Base-by-base conservation (phyloP, 306 rosid species). In the Gillenia trifoliata region DNA sequence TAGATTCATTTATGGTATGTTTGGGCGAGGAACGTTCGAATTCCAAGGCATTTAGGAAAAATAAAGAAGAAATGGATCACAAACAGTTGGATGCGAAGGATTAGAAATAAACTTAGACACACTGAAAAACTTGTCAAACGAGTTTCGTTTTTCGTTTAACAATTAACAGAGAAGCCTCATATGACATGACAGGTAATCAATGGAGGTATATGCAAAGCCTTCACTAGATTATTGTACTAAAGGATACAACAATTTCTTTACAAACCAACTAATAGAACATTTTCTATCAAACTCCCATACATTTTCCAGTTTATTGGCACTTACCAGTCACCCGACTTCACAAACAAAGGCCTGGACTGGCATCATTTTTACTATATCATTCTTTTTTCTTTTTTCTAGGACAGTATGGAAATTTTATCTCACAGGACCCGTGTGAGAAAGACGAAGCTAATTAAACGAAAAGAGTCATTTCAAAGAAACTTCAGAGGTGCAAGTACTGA, bases 331-430 rank as follows among this genome's bases (percentile, higher is more conserved):
- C 99, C 77, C 83, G 96, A 77, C 85, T 72, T 86, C 82, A 56
- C 79, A 80, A 38, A 83, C 75, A 70, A 50, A 65, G 91, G 95
- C 93, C 99, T 90, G 99, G 99, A 94, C 96, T 86, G 96, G 97
- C 98, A 84, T 88, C 70, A 75, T 73, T 73, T 57, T 52, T 75
- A 75, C 76, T 36, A 71, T 77, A 75, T 79, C 64, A 59, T 17
- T n/a, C 69, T 68, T 31, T 59, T 22, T 76, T 52, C 70, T 68
- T 36, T 69, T 30, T 62, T 62, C 68, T 52, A 63, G 69, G 52
- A 71, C 82, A 62, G 78, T 43, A 79, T 62, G 62, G 80, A 79
- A 56, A 47, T 60, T 84, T 76, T 73, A 83, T 75, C 80, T 83
- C 87, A 81, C 96, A 85, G 79, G 47, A 28, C 72, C 78, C 83